Base-by-base conservation (phyloP, 176 grass and related monocot genomes). In the Juncus inflexus region DNA sequence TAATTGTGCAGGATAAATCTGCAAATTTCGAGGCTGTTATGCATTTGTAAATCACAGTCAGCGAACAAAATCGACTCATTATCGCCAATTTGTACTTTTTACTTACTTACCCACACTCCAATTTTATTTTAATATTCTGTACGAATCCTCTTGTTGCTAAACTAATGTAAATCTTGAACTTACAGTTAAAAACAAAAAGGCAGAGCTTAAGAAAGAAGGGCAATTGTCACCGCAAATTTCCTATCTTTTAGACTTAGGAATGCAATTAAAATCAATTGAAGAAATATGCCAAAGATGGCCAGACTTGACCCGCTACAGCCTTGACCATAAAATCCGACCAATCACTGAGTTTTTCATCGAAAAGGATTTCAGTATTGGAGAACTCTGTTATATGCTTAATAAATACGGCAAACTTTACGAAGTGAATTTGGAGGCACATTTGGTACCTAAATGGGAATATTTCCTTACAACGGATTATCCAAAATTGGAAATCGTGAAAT, bases 401-500 rank as follows among this genome's bases (percentile, higher is more conserved):
- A 83, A 77, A 82, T 89, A 84, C 58, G 85, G 88, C 12, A 62
- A 84, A 65, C 71, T 97, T 72, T 90, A 91, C 74, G 89, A 82
- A 7, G 74, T 97, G 45, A 91, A 87, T 65, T 79, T 97, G 83
- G 64, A 77, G 52, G 75, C 77, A 14, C 91, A 91, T 77, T 55
- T 97, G 65, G 74, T 83, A 3, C 94, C 88, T 2, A 99, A 92
- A 78, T 99, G 90, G 66, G 72, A 89, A n/a, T 92, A 84, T 64
- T 92, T 99, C 70, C 68, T 91, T 60, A 78, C 68, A 41, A 84
- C 89, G 87, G 80, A 73, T 7, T 97, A 89, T 49, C 84, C 92
- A 37, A 84, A 75, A 50, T 60, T 65, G 3, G 94, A 97, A 51
- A 87, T 99, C 40, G 88, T 92, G 14, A 99, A 92, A 72, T 99